Evolutionary conservation across 805 yeast species (phyloP), one percentile per base, ranked within the genome.

Genomic region (Blastobotrys parvus): DNA sequence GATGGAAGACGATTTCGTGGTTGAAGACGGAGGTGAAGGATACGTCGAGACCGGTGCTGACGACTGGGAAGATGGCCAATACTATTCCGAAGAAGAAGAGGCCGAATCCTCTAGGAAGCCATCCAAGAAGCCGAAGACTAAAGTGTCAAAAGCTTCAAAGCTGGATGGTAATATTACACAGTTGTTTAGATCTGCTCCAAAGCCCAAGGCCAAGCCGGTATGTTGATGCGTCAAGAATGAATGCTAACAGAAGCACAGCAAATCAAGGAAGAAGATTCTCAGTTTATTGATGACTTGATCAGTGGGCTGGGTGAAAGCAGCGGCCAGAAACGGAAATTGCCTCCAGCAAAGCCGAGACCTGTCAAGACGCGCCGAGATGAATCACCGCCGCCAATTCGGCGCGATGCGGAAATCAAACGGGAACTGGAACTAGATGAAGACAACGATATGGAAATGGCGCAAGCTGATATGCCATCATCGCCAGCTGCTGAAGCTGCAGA

Each of bases 11-110:
- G 96, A 90, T 60, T 90, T 90, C 59, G 92, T 90, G 30, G 94
- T 87, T 2, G 96, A 88, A 59, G 97, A 90, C 60, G 79, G 83
- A 52, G 96, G 96, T 23, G 82, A 81, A 50, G 97, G 97, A 0
- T 90, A 90, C 57, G 89, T 87, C 1, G 97, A 92, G 54, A 83
- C 83, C 35, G 98, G 98, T 45, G 84, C 73, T 5, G 94, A 90
- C 54, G 95, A 87, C 46, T 87, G 94, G 89, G 43, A 67, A 69
- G 42, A 74, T 72, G 35, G 64, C 69, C 51, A 50, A 5, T 52
- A 42, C 23, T 44, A 41, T 19, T 47, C 45, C 15, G 55, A 48
- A 42, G 57, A 54, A 13, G 64, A 60, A 4, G 64, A 57, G 13
- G 60, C 49, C 10, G 58, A 57, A 4, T 45, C 56, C 46, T 46